phyloP scores from a whole-genome alignment of 768 basidiomycete species.

The Trametes villosa region DNA sequence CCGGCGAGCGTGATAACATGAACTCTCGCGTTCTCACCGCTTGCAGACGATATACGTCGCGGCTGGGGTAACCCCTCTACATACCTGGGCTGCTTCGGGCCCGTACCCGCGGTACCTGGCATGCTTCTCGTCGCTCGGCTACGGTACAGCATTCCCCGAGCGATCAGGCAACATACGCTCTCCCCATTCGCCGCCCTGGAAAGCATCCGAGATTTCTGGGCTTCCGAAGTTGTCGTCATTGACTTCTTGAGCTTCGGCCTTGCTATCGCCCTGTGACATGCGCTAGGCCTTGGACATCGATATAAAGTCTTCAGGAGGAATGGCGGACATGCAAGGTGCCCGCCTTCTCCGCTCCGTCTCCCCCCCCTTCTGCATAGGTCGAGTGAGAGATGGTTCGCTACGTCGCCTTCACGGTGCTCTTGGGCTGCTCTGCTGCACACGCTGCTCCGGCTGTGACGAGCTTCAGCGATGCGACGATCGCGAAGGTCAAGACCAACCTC shows the following conservation, averaged over 20 bases:
- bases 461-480: conserved; percentile 31
- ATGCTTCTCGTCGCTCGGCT: background rate
- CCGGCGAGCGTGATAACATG: background rate
- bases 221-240: conserved; percentile 8
- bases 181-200: background rate
- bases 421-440: background rate
- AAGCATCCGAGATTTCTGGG: conserved; percentile 8
- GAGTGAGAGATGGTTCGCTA: conserved; percentile 11
- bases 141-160: background rate
- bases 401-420: conserved; percentile 7
- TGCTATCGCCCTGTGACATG: background rate
- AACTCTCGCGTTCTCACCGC: background rate
- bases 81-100: background rate
- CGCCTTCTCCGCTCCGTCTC: background rate
- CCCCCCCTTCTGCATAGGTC: background rate
- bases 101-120: background rate
- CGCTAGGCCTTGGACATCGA: background rate
- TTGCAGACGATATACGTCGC: background rate
- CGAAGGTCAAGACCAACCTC: conserved; percentile 34
- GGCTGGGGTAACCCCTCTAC: background rate
- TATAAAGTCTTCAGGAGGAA: background rate
- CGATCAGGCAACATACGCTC: background rate
- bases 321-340: background rate
- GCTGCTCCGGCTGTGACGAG: conserved; percentile 25
- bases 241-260: conserved; percentile 7